Percentiles rank a stretch among this genome's conserved stretches.
Conservation (phyloP, 805 yeast species). For the Schizosaccharomyces lindneri region DNA sequence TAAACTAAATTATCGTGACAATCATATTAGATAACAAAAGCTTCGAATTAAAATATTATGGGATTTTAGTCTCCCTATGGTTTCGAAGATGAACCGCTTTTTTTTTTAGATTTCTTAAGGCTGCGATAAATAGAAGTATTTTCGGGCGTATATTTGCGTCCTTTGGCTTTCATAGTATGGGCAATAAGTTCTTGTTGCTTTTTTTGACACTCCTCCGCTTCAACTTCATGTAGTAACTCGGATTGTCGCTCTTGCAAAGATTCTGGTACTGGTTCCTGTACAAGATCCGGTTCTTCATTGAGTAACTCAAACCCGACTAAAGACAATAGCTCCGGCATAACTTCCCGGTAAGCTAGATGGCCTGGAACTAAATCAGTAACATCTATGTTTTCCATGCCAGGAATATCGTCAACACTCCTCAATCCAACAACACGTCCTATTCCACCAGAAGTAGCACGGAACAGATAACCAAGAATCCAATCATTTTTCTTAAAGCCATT, state of each 20-base stretch:
- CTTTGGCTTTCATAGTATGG: neutral
- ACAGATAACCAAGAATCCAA: conserved; percentile 6
- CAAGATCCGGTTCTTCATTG: conserved; percentile 13
- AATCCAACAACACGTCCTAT: conserved; percentile 8
- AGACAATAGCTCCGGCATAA: conserved; percentile 60
- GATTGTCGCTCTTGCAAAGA: conserved; percentile 53
- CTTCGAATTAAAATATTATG: neutral
- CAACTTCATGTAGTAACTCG: conserved; percentile 60
- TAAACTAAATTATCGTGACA: no score
- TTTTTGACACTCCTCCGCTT: conserved; percentile 10
- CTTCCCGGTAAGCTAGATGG: conserved; percentile 17
- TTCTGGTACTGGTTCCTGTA: conserved; percentile 67
- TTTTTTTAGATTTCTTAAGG: neutral
- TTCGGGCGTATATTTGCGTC: neutral
- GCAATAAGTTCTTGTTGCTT: neutral
- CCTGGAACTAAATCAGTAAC: neutral
- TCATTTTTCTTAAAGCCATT: conserved; percentile 6
- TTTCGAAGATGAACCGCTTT: neutral
- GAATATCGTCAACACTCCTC: neutral
- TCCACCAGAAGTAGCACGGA: conserved; percentile 5
- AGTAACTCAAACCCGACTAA: conserved; percentile 58
- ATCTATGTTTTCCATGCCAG: conserved; percentile 1
- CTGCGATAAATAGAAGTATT: neutral
- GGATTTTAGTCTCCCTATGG: neutral
- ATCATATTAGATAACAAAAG: no score